Base-by-base conservation (phyloP, 2,329 filamentous ascomycete genomes). In the Pseudogymnoascus sp. region DNA sequence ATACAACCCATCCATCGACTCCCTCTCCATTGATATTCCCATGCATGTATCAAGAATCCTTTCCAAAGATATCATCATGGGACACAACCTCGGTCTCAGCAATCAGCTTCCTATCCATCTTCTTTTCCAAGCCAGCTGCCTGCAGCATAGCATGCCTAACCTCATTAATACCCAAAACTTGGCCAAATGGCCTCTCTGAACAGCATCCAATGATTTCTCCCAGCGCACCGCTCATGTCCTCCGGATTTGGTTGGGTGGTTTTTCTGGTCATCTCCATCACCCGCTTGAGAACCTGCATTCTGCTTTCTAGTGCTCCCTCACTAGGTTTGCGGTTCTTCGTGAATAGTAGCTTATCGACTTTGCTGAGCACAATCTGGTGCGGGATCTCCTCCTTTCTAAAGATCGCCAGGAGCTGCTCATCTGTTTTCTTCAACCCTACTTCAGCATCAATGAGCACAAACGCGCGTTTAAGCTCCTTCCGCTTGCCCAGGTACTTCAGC, bases 351-450 rank as follows among this genome's bases (percentile, higher is more conserved):
- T 81, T 80, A 69, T 90, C 87, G 6, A 82, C 78, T 70, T 90
- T 90, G 6, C 80, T 82, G n/a, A 89, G 69, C 14, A 90, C 75
- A 14, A 90, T 74, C 70, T 89, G 86, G 69, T 86, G 84, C 0
- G 82, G 77, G 14, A 89, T 79, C 1, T 79, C 80, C n/a, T 79
- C 75, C 50, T 79, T 66, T 14, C 81, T 76, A 57, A 90, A 77
- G 20, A 84, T 71, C 4, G 76, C 73, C 6, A 90, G 74, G 18
- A 89, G 74, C 38, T 81, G 74, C 30, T 76, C 65, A 68, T 90
- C 87, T 2, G 74, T 79, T n/a, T 74, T 69, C 70, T 88, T 89
- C 47, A 88, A 69, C 2, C 86, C 86, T 68, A 87, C 85, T 25
- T 79, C 72, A 1, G 82, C 76, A 70, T 89, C 85, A 1, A 90